phyloP scores from a whole-genome alignment of 495 filamentous ascomycete genomes.

The Hypoxylon lienhwacheense region DNA sequence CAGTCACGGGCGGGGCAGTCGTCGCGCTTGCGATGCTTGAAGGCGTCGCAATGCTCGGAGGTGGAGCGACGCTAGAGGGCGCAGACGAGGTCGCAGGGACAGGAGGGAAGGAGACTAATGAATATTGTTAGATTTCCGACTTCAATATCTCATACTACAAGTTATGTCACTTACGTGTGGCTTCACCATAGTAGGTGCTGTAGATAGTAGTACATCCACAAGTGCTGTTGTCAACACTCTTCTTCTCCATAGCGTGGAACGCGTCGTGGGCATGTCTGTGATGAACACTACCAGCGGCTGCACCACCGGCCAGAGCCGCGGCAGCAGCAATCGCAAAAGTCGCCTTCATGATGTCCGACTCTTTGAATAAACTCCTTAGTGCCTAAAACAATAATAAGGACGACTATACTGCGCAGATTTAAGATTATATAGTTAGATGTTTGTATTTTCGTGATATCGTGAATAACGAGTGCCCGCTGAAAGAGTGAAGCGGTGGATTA shows the following conservation, averaged over 20 bases:
- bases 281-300: slow-evolving; percentile 51
- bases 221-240: slow-evolving; percentile 42
- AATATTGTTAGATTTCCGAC: slow-evolving; percentile 10
- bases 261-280: slow-evolving; percentile 63
- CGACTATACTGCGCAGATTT: slow-evolving; percentile 25
- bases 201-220: slow-evolving; percentile 69
- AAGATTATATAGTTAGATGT: slow-evolving; percentile 32
- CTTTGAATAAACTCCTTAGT: slow-evolving; percentile 19
- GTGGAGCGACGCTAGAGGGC: no score
- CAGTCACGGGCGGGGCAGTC: slow-evolving; percentile 27
- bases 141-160: not conserved
- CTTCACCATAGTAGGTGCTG: slow-evolving; percentile 59
- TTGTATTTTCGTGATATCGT: slow-evolving; percentile 45
- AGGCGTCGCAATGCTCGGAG: no score
- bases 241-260: slow-evolving; percentile 54
- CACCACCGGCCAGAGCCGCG: slow-evolving; percentile 65
- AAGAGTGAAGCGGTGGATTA: slow-evolving; percentile 91
- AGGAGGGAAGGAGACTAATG: slow-evolving; percentile 43
- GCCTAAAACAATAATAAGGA: slow-evolving; percentile 22
- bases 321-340: slow-evolving; percentile 64
- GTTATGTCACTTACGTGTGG: slow-evolving; percentile 55
- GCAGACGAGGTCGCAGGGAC: slow-evolving; percentile 41
- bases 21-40: no score
- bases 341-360: slow-evolving; percentile 63
- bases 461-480: slow-evolving; percentile 90